These are phyloP conservation scores for Alloascoidea africana DNA, from an alignment of 805 yeast genomes.

Conservation along the genomic window DNA sequence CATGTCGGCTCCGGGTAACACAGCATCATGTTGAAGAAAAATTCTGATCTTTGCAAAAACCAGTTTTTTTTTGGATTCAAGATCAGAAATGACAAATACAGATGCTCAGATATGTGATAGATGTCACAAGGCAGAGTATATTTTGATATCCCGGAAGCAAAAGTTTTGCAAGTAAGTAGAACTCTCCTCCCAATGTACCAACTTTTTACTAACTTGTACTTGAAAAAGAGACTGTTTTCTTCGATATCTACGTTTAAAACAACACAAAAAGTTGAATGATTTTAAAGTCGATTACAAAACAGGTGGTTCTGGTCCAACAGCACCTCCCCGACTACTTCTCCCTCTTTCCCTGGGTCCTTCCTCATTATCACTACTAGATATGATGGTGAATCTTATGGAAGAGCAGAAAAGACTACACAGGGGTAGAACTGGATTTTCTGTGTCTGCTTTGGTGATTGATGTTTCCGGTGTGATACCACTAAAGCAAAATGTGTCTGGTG, in stretches of 20 bases:
- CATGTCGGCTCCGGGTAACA: no score
- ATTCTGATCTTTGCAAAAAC: no score
- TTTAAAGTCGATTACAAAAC: conserved; percentile 58
- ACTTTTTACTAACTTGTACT: conserved; percentile 3
- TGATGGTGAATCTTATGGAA: conserved; percentile 38
- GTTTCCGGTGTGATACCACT: conserved; percentile 15
- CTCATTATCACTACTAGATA: conserved; percentile 55
- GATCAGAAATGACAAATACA: neutral
- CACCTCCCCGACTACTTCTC: conserved; percentile 32
- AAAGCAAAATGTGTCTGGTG: neutral
- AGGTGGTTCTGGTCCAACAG: conserved; percentile 19
- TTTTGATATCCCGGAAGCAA: conserved; percentile 43
- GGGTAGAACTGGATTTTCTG: conserved; percentile 53
- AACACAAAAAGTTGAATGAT: conserved; percentile 66
- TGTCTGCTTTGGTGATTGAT: conserved; percentile 36
- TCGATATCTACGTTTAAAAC: conserved; percentile 63
- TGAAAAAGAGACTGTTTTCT: conserved; percentile 35
- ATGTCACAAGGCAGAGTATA: conserved; percentile 29
- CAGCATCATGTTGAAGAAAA: no score
- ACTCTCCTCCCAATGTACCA: neutral
- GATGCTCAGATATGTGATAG: conserved; percentile 26
- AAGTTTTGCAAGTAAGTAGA: conserved; percentile 31
- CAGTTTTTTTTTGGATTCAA: no score
- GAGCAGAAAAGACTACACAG: conserved; percentile 50
- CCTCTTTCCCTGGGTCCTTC: conserved; percentile 55